phyloP scores from a whole-genome alignment of 2,329 filamentous ascomycete species.

The Colletotrichum orbiculare region DNA sequence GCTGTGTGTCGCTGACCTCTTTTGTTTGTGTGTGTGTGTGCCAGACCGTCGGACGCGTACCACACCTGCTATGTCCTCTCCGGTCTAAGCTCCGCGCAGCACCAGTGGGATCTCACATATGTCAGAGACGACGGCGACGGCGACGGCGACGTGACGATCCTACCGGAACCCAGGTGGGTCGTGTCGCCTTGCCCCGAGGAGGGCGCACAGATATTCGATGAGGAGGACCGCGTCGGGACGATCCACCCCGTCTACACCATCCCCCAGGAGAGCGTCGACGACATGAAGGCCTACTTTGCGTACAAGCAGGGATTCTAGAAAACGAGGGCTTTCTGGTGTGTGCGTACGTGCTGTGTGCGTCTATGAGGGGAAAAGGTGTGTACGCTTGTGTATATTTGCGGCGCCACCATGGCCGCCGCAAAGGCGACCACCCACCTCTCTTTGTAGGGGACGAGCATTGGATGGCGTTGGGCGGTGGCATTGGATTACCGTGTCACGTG shows the following conservation, averaged over 20 bases:
- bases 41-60: slow-evolving; percentile 83
- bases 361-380: too few species aligned
- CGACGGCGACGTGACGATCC: slow-evolving; percentile 39
- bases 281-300: slow-evolving; percentile 73
- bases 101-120: slow-evolving; percentile 65
- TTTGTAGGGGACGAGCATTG: slow-evolving; percentile 4
- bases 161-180: slow-evolving; percentile 55
- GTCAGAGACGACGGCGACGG: slow-evolving; percentile 44
- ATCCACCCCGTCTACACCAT: slow-evolving; percentile 90
- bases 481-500: slow-evolving; percentile 25
- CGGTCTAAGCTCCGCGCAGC: slow-evolving; percentile 84
- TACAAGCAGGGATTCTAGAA: slow-evolving; percentile 65
- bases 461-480: background rate
- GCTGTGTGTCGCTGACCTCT: slow-evolving; percentile 5
- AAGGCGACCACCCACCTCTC: slow-evolving; percentile 25
- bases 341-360: too few species aligned
- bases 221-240: slow-evolving; percentile 74
- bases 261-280: slow-evolving; percentile 75
- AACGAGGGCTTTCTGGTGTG: background rate
- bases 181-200: slow-evolving; percentile 61
- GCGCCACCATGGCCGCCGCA: slow-evolving; percentile 19
- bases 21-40: background rate
- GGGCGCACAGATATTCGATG: slow-evolving; percentile 73
- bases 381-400: background rate
- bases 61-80: slow-evolving; percentile 93